Percentiles rank a stretch among this genome's conserved stretches.
Evolutionary conservation across 1,139 yeast species (phyloP).

Genomic region (Debaryomyces nepalensis): DNA sequence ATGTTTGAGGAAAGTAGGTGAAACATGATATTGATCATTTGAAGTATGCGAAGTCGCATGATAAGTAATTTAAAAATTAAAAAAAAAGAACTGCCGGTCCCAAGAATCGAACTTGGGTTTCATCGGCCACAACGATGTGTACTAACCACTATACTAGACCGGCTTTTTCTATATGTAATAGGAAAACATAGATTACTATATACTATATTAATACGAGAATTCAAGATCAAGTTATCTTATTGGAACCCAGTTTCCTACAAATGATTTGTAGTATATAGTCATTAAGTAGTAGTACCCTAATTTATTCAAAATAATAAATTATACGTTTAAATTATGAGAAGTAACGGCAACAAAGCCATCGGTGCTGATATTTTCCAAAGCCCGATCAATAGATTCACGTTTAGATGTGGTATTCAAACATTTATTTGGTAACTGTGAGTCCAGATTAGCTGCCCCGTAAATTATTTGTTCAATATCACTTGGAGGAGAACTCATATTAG

Average conservation of each 20-base stretch:
- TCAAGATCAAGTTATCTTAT: too few relatives aligned
- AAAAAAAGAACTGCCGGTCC: constrained; percentile 41
- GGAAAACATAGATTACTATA: not conserved
- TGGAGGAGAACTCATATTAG: constrained; percentile 7
- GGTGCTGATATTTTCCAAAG: constrained; percentile 12
- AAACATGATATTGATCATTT: constrained; percentile 1
- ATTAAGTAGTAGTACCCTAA: too few relatives aligned
- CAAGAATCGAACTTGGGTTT: constrained; percentile 53
- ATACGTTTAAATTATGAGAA: constrained; percentile 13
- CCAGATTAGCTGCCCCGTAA: constrained; percentile 1
- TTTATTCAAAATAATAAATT: constrained; percentile 1
- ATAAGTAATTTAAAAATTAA: not conserved
- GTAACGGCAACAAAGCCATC: constrained; percentile 15
- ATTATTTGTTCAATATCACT: constrained; percentile 12
- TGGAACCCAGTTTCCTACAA: too few relatives aligned
- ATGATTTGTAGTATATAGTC: too few relatives aligned
- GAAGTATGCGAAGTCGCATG: constrained; percentile 3
- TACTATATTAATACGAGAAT: too few relatives aligned
- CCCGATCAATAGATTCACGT: constrained; percentile 14
- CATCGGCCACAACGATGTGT: constrained; percentile 53
- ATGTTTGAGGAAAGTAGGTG: not conserved
- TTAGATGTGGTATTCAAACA: constrained; percentile 4
- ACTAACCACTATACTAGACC: constrained; percentile 52
- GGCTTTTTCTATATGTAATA: constrained; percentile 23
- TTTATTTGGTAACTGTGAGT: not conserved